These are phyloP conservation scores for Cylindrodendrum hubeiense DNA, from an alignment of 2,329 filamentous ascomycete genomes.

Conservation along the genomic window DNA sequence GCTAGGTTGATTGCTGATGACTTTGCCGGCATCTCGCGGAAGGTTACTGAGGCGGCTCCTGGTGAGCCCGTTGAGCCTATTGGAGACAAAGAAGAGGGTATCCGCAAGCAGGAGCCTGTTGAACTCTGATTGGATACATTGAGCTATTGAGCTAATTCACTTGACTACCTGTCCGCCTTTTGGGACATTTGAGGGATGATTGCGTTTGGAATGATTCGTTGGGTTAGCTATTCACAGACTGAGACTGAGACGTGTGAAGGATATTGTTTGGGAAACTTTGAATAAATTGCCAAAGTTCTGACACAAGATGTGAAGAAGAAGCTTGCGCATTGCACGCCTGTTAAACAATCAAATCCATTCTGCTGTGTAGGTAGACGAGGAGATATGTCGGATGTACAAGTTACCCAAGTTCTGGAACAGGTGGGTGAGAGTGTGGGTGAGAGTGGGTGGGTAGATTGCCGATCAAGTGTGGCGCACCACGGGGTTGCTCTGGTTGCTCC, in stretches of 20 bases:
- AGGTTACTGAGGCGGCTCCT: constrained; percentile 11
- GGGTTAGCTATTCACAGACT: too few species aligned
- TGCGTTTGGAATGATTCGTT: too few species aligned
- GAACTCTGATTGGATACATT: background rate
- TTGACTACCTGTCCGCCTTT: background rate
- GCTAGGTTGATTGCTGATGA: constrained; percentile 77
- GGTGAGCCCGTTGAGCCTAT: constrained; percentile 13
- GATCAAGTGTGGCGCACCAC: constrained; percentile 14
- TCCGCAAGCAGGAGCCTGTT: background rate
- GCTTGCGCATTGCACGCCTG: too few species aligned
- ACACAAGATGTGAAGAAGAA: too few species aligned
- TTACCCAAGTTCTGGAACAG: background rate
- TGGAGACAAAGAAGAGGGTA: background rate
- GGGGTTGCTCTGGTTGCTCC: too few species aligned
- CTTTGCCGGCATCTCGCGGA: constrained; percentile 49
- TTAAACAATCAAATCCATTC: too few species aligned
- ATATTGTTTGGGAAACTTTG: too few species aligned
- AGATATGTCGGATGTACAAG: background rate
- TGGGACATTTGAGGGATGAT: background rate
- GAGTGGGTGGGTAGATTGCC: background rate
- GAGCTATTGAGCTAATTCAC: background rate
- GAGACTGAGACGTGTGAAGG: too few species aligned
- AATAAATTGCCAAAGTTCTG: too few species aligned
- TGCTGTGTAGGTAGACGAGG: too few species aligned
- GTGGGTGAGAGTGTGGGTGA: background rate